These are phyloP conservation scores for Stagonosporopsis rhizophila DNA, from an alignment of 2,329 filamentous ascomycete genomes.

Conservation along the genomic window DNA sequence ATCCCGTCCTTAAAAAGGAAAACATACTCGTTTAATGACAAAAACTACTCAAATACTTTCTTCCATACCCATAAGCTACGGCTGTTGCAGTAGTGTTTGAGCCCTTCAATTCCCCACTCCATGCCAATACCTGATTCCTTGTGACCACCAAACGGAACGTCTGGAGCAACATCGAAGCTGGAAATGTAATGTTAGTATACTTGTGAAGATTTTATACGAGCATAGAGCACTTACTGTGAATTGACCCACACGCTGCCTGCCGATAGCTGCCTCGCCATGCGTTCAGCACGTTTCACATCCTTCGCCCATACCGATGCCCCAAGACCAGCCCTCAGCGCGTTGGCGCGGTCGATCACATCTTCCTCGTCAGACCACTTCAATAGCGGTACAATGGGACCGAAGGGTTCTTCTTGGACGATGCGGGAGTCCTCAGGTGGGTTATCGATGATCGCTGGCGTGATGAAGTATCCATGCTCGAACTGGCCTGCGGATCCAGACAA, in stretches of 20 bases:
- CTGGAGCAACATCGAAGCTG: constrained; percentile 33
- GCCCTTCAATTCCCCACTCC: constrained; percentile 59
- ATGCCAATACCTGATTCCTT: constrained; percentile 80
- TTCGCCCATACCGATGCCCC: constrained; percentile 59
- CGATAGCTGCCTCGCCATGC: constrained; percentile 54
- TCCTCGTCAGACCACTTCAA: constrained; percentile 65
- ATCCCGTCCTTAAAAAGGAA: background rate
- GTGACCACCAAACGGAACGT: constrained; percentile 70
- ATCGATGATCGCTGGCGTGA: constrained; percentile 65
- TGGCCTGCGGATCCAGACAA: constrained; percentile 51
- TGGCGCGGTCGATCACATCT: constrained; percentile 55
- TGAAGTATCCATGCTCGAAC: constrained; percentile 60
- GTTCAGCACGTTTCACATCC: constrained; percentile 50
- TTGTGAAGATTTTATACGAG: too few relatives aligned
- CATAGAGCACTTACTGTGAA: constrained; percentile 37
- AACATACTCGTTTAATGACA: background rate
- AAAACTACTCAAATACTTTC: constrained; percentile 21
- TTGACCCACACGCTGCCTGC: constrained; percentile 63
- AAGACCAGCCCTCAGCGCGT: constrained; percentile 57
- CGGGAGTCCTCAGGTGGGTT: constrained; percentile 63
- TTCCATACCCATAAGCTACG: constrained; percentile 32
- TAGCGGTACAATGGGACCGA: constrained; percentile 70
- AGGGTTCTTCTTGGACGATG: constrained; percentile 67
- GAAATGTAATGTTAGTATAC: background rate
- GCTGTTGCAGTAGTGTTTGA: constrained; percentile 32